Conservation (phyloP, 176 grass and related monocot genomes). For the Triticum urartu region DNA sequence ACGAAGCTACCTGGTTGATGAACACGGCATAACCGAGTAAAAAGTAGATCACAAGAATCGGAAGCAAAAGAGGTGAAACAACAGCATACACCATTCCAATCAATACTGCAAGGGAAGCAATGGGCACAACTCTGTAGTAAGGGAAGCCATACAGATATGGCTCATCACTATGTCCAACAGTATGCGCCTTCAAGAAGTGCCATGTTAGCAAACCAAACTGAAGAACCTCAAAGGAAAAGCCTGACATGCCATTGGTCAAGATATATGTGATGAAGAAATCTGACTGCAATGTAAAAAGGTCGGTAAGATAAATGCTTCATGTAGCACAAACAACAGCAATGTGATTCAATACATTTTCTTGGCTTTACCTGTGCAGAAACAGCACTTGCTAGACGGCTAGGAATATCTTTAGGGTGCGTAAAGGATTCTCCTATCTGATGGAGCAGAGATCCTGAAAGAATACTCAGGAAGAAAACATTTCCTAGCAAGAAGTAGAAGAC, state of each 20-base stretch:
- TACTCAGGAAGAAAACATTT: conserved; percentile 88
- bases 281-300: conserved; percentile 55
- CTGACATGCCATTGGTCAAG: conserved; percentile 86
- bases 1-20: conserved; percentile 64
- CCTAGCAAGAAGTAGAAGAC: conserved; percentile 93
- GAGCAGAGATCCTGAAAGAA: conserved; percentile 78
- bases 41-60: conserved; percentile 85
- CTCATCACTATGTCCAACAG: conserved; percentile 40
- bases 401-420: conserved; percentile 78
- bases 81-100: conserved; percentile 87
- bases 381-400: conserved; percentile 74
- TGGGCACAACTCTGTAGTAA: conserved; percentile 78
- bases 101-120: conserved; percentile 76
- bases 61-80: conserved; percentile 74
- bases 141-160: conserved; percentile 76
- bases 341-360: background rate
- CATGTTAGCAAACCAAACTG: conserved; percentile 72
- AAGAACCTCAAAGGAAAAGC: conserved; percentile 87
- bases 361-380: conserved; percentile 82
- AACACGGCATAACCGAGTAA: conserved; percentile 78
- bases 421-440: conserved; percentile 83
- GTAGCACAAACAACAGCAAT: background rate
- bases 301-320: background rate
- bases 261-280: conserved; percentile 99
- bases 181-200: conserved; percentile 55